phyloP scores from a whole-genome alignment of 805 yeast genomes.

The Sugiyamaella lignohabitans region DNA sequence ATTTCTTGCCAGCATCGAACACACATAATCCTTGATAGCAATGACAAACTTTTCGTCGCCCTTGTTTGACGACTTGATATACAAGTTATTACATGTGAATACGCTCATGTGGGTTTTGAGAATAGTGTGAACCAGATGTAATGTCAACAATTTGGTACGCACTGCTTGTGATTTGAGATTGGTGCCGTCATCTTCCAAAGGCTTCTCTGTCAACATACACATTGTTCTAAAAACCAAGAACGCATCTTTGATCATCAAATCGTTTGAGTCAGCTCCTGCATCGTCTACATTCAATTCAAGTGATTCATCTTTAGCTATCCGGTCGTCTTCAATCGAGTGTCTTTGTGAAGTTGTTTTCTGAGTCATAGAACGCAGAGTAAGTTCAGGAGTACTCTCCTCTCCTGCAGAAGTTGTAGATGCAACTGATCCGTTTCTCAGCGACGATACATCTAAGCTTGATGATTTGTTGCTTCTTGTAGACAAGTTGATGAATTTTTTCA shows the following conservation, averaged over 20 bases:
- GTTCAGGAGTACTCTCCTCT: background rate
- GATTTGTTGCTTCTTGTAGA: constrained; percentile 8
- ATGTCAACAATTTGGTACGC: constrained; percentile 80
- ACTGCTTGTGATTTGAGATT: constrained; percentile 80
- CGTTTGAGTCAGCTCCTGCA: constrained; percentile 51
- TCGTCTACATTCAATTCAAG: constrained; percentile 32
- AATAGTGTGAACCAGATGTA: constrained; percentile 81
- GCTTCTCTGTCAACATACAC: constrained; percentile 86
- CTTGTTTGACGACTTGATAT: constrained; percentile 28
- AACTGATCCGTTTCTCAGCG: background rate
- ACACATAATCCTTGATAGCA: constrained; percentile 76
- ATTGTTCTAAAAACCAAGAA: constrained; percentile 87
- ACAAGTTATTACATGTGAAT: constrained; percentile 44
- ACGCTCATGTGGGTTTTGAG: constrained; percentile 79
- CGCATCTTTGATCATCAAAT: constrained; percentile 78
- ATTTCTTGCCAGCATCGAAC: constrained; percentile 78
- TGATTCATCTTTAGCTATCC: constrained; percentile 25
- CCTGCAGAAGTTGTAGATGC: background rate
- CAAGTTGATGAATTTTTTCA: constrained; percentile 35
- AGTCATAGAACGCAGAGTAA: constrained; percentile 1
- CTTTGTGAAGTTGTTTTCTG: constrained; percentile 17
- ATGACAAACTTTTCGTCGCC: constrained; percentile 54
- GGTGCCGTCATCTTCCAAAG: constrained; percentile 56
- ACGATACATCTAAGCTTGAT: background rate
- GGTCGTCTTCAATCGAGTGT: constrained; percentile 23